A percentile compares a stretch with the other conserved stretches of the same genome.
Conservation (phyloP, 768 basidiomycete genomes). For the Xanthoconium purpureum region DNA sequence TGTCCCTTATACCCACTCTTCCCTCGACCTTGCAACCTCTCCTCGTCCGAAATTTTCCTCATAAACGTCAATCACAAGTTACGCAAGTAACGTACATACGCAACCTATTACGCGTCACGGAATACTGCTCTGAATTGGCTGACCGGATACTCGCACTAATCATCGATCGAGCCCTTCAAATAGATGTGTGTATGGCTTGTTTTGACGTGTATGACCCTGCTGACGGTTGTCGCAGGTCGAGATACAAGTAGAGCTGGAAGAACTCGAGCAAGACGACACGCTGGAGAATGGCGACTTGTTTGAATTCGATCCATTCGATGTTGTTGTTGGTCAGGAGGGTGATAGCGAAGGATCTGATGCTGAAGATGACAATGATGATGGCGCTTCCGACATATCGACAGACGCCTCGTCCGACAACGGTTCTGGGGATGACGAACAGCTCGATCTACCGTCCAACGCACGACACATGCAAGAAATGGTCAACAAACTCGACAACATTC, state of each 20-base stretch:
- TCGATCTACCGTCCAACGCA: conserved; percentile 46
- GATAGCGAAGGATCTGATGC: conserved; percentile 56
- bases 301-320: conserved; percentile 84
- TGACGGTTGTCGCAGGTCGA: conserved; percentile 63
- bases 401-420: conserved; percentile 74
- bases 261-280: conserved; percentile 68
- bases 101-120: conserved; percentile 77
- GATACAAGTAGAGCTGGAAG: conserved; percentile 93
- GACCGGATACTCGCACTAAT: conserved; percentile 84
- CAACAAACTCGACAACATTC: conserved; percentile 84
- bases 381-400: conserved; percentile 53
- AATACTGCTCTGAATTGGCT: conserved; percentile 84
- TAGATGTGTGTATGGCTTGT: conserved; percentile 65
- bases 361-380: conserved; percentile 51
- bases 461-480: conserved; percentile 83
- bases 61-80: conserved; percentile 81
- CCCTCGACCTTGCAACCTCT: conserved; percentile 84
- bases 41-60: conserved; percentile 83
- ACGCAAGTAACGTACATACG: conserved; percentile 87
- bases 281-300: conserved; percentile 58
- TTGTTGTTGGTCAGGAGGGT: conserved; percentile 73
- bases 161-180: conserved; percentile 91
- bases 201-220: not conserved
- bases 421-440: conserved; percentile 41
- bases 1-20: conserved; percentile 88